Percentiles rank a stretch among this genome's conserved stretches.
These are phyloP conservation scores for Arthromyces matolae DNA, from an alignment of 768 basidiomycete genomes.

Conservation along the genomic window DNA sequence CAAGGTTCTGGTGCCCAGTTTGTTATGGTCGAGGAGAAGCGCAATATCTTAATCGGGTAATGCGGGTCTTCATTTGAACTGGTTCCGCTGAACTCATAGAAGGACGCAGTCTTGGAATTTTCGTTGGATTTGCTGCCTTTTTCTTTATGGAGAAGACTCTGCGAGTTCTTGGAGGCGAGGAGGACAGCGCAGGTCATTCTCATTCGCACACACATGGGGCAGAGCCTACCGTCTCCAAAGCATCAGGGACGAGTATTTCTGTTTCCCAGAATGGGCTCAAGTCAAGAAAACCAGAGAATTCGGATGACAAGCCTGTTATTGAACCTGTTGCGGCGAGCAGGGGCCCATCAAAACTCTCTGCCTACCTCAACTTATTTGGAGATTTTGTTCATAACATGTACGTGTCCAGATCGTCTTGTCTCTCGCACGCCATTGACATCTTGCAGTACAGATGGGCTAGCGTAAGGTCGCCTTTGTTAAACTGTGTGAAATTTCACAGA, in stretches of 20 bases:
- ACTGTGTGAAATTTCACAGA: no score
- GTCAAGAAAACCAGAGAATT: conserved; percentile 37
- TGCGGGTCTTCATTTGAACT: conserved; percentile 14
- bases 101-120: conserved; percentile 63
- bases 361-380: conserved; percentile 89
- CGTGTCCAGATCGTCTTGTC: conserved; percentile 21
- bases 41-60: conserved; percentile 88
- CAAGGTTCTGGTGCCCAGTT: conserved; percentile 69
- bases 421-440: no score
- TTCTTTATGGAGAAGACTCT: conserved; percentile 93
- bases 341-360: conserved; percentile 79
- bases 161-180: conserved; percentile 66
- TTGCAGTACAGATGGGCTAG: conserved; percentile 84
- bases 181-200: conserved; percentile 50
- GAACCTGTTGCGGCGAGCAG: conserved; percentile 29
- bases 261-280: conserved; percentile 46
- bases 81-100: background rate
- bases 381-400: conserved; percentile 95
- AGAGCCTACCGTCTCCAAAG: no score
- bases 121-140: conserved; percentile 83
- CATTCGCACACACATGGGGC: conserved; percentile 64
- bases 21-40: conserved; percentile 84
- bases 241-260: no score
- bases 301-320: conserved; percentile 17
- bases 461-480: no score